Evolutionary conservation across 1,284 basidiomycete species (phyloP).

Genomic region (Malassezia obtusa): DNA sequence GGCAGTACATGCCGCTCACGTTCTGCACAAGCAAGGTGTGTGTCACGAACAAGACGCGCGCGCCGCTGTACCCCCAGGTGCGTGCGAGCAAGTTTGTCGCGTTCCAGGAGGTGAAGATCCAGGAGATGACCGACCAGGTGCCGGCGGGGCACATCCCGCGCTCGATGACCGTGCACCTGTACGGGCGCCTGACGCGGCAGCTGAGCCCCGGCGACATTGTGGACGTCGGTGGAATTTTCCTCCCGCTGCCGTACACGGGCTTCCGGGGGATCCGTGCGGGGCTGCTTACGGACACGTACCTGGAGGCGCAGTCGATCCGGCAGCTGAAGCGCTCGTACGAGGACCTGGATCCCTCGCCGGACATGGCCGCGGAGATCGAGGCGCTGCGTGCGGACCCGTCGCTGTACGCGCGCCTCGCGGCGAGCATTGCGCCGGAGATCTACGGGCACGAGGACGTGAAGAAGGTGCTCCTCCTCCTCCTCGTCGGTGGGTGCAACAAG

Average conservation of each 20-base stretch:
- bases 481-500: conserved; percentile 94
- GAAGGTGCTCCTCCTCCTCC: conserved; percentile 82
- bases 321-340: conserved; percentile 97
- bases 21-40: conserved; percentile 66
- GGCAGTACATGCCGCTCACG: conserved; percentile 76
- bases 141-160: conserved; percentile 98
- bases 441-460: conserved; percentile 97
- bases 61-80: conserved; percentile 95
- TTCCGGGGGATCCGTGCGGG: conserved; percentile 84
- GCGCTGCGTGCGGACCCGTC: conserved; percentile 63
- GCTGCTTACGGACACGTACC: conserved; percentile 89
- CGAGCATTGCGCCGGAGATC: conserved; percentile 86
- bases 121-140: conserved; percentile 99
- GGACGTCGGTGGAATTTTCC: conserved; percentile 76
- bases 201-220: conserved; percentile 96
- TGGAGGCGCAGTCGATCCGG: conserved; percentile 79
- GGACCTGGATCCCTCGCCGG: conserved; percentile 81
- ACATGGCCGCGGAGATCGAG: conserved; percentile 64
- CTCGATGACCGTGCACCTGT: conserved; percentile 90
- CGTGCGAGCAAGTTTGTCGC: conserved; percentile 92
- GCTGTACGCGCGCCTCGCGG: conserved; percentile 71
- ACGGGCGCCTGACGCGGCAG: conserved; percentile 75
- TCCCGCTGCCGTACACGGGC: conserved; percentile 79
- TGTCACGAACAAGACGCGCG: conserved; percentile 73
- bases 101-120: conserved; percentile 97